These are phyloP conservation scores for Reutealis trisperma DNA, from an alignment of 345 rosid genomes.

Conservation along the genomic window DNA sequence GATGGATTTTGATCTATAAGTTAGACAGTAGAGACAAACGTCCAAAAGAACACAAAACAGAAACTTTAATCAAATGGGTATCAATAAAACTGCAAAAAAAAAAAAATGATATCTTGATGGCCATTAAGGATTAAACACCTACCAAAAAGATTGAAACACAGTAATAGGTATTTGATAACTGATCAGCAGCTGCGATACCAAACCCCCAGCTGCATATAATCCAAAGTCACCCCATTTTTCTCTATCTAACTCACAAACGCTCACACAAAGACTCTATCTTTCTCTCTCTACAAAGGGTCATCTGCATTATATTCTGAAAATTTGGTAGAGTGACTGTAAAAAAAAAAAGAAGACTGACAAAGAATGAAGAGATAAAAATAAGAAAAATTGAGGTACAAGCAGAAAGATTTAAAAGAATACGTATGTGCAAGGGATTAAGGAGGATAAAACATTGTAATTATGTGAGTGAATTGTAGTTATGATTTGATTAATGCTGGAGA, in stretches of 20 bases:
- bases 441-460: slow-evolving; percentile 20
- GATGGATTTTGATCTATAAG: slow-evolving; percentile 6
- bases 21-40: background rate
- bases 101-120: background rate
- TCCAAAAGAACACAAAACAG: slow-evolving; percentile 18
- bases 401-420: slow-evolving; percentile 4
- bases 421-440: background rate
- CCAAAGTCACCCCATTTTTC: slow-evolving; percentile 51
- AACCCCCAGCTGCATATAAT: slow-evolving; percentile 47
- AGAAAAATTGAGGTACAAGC: background rate
- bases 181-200: slow-evolving; percentile 45
- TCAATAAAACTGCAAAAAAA: slow-evolving; percentile 22
- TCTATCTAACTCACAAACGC: slow-evolving; percentile 16
- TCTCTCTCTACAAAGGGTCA: slow-evolving; percentile 34
- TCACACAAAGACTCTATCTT: slow-evolving; percentile 1
- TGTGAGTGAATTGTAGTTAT: background rate
- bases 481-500: slow-evolving; percentile 12
- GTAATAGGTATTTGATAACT: slow-evolving; percentile 12
- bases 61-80: slow-evolving; percentile 32
- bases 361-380: slow-evolving; percentile 11
- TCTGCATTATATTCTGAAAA: slow-evolving; percentile 31
- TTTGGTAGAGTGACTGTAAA: slow-evolving; percentile 19
- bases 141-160: slow-evolving; percentile 28
- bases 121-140: slow-evolving; percentile 22
- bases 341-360: background rate